A percentile compares a stretch with the other conserved stretches of the same genome.
Conservation (phyloP, 192 early-diverging fungal species). For the Oehlia diaphana region DNA sequence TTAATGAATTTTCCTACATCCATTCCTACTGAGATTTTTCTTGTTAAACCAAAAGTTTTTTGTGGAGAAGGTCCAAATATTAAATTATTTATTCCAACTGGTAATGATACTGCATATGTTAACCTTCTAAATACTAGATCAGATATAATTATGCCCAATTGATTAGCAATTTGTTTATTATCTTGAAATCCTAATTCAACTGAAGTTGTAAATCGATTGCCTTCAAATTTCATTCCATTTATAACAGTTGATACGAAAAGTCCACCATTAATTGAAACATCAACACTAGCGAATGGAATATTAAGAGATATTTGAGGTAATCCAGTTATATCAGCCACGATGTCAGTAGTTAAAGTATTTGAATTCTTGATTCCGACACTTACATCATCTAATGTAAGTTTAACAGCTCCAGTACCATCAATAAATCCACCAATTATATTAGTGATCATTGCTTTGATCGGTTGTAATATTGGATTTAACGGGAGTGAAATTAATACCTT, state of each 20-base stretch:
- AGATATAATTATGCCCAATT: background rate
- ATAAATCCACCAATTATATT: background rate
- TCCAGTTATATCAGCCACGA: background rate
- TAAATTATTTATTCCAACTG: background rate
- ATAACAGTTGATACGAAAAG: background rate
- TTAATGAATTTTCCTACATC: background rate
- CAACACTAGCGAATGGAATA: background rate
- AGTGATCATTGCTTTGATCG: background rate
- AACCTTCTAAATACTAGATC: conserved; percentile 3
- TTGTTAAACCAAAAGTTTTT: background rate
- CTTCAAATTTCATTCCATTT: conserved; percentile 1
- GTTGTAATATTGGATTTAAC: background rate
- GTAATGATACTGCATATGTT: background rate
- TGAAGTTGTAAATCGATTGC: background rate
- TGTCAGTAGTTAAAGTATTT: background rate
- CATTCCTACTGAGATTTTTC: background rate
- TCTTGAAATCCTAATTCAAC: background rate
- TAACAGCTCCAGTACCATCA: background rate
- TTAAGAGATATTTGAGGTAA: background rate
- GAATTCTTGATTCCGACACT: background rate
- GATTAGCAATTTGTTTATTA: background rate
- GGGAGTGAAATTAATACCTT: background rate
- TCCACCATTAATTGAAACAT: background rate
- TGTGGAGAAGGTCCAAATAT: background rate
- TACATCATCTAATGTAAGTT: background rate